Base-by-base conservation (phyloP, 2,329 filamentous ascomycete species). In the Diaporthe sp. region DNA sequence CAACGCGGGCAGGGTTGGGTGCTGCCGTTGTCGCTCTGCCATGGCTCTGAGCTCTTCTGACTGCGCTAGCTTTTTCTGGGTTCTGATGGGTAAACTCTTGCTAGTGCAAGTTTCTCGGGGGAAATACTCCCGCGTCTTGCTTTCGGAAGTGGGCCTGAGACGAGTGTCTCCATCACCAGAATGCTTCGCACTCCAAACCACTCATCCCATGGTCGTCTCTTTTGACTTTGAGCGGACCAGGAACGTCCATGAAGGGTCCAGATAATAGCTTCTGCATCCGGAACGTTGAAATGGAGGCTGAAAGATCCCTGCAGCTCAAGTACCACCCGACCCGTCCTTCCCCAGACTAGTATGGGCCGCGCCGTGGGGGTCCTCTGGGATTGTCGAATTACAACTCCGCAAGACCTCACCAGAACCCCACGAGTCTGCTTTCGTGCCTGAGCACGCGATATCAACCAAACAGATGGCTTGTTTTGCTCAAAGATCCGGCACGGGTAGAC, bases 321-420 rank as follows among this genome's bases (percentile, higher is more conserved):
- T 73, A 73, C 34, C 58, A 73, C 58, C 58, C 58, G 25, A 55
- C 71, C 58, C 71, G 44, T 73, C 58, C 71, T 55, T 65, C 71
- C 71, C 71, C 71, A 46, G 58, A 65, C 61, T 62, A 61, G 51
- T 55, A 73, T 61, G 51, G 44, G 71, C 39, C 68, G 34, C 6
- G 19, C 34, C 74, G 75, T 76, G 75, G 75, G 75, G 75, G 75
- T 76, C 39, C 67, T 39, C 31, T 13, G 49, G 44, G 49, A 55
- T 70, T 53, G 65, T 76, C 72, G 65, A 75, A 75, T 76, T 39
- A 76, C 65, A 42, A 61, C 67, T 57, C 53, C 31, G 46, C 34
- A 49, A 71, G 7, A 42, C 61, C 60, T 68, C 61, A 75, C 51
- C 73, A 73, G 53, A 51, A 71, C 73, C 75, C 75, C 75, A 76